Percentiles rank a stretch among this genome's conserved stretches.
Conservation (phyloP, 2,329 filamentous ascomycete genomes). For the Colletotrichum nymphaeae region DNA sequence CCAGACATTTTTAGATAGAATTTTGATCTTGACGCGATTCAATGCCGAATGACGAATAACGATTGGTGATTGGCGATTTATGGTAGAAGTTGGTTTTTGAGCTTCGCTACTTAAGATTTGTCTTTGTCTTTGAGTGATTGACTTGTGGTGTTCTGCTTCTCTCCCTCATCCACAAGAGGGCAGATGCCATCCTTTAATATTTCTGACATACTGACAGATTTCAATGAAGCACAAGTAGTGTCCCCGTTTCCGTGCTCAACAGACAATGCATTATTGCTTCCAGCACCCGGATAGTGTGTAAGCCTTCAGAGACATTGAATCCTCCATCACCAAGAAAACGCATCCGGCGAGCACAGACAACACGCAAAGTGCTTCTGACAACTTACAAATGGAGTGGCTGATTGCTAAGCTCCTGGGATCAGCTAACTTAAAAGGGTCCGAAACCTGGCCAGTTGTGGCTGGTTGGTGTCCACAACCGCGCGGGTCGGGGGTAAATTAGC, state of each 20-base stretch:
- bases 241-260: too few relatives aligned
- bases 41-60: too few relatives aligned
- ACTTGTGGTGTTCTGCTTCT: background rate
- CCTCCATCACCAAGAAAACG: background rate
- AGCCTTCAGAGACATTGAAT: background rate
- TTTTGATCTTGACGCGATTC: too few relatives aligned
- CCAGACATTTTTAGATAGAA: too few relatives aligned
- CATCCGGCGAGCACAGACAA: background rate
- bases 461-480: too few relatives aligned
- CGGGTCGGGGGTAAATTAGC: background rate
- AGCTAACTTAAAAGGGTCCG: background rate
- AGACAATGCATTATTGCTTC: background rate
- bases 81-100: too few relatives aligned
- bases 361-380: background rate
- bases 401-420: background rate
- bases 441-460: background rate
- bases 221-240: background rate
- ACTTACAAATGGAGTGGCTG: constrained; percentile 1
- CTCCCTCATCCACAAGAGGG: background rate
- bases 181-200: background rate
- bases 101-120: too few relatives aligned
- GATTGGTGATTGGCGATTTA: too few relatives aligned
- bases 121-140: too few relatives aligned
- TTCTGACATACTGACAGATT: too few relatives aligned
- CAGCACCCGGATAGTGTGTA: background rate